Evolutionary conservation across 2,329 filamentous ascomycete genomes (phyloP).

Genomic region (Colletotrichum coccodes): DNA sequence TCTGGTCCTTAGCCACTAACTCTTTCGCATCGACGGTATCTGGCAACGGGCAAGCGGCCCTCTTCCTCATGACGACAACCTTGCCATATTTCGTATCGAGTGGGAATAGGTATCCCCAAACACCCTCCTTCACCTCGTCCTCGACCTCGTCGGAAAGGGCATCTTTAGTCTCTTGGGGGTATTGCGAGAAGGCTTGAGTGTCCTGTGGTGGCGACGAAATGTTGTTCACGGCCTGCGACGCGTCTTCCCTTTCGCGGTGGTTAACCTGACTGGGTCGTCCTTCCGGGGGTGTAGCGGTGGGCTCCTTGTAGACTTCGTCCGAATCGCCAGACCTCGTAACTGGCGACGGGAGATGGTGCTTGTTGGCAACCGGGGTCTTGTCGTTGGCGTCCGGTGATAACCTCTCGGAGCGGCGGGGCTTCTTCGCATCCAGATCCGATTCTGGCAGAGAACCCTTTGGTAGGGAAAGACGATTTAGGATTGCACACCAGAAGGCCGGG

Average conservation of each 20-base stretch:
- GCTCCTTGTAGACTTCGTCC: constrained; percentile 69
- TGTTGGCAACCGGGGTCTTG: constrained; percentile 70
- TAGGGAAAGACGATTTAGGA: constrained; percentile 35
- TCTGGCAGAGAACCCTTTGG: constrained; percentile 74
- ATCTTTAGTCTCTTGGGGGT: constrained; percentile 73
- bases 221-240: constrained; percentile 46
- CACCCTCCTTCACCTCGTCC: constrained; percentile 84
- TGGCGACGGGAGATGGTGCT: constrained; percentile 82
- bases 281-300: constrained; percentile 76
- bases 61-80: constrained; percentile 78
- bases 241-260: constrained; percentile 61
- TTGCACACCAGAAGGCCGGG: constrained; percentile 33
- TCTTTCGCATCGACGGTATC: constrained; percentile 52
- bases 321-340: constrained; percentile 69
- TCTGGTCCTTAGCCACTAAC: constrained; percentile 48
- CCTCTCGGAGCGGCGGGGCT: constrained; percentile 82
- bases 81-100: constrained; percentile 76
- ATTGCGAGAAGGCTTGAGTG: constrained; percentile 74
- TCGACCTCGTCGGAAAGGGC: constrained; percentile 83
- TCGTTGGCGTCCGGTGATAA: constrained; percentile 64
- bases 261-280: constrained; percentile 65
- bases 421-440: constrained; percentile 77
- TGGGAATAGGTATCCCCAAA: constrained; percentile 96
- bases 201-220: constrained; percentile 73
- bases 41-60: constrained; percentile 74